phyloP scores from a whole-genome alignment of 176 grass and related monocot species.

The Carex kokanica region DNA sequence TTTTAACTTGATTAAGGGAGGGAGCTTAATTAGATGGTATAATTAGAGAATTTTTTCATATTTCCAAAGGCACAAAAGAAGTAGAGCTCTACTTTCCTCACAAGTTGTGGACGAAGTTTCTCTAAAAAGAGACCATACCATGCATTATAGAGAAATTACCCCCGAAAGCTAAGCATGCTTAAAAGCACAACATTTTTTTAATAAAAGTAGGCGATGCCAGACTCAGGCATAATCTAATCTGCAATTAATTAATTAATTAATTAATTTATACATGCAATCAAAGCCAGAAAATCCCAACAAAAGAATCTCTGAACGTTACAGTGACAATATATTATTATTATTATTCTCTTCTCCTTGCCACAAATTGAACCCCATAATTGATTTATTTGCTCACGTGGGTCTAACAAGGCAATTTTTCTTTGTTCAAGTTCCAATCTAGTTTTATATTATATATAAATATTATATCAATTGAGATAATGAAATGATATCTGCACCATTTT shows the following conservation, averaged over 20 bases:
- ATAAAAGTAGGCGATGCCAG: neutral
- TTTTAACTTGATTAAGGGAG: neutral
- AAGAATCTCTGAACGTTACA: conserved; percentile 6
- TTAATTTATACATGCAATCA: conserved; percentile 21
- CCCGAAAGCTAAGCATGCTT: conserved; percentile 31
- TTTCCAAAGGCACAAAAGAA: too few species aligned
- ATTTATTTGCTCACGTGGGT: conserved; percentile 29
- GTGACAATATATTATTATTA: conserved; percentile 22
- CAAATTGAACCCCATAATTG: conserved; percentile 11
- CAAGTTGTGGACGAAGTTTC: conserved; percentile 13
- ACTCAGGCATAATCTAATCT: conserved; percentile 13
- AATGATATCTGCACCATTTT: conserved; percentile 32
- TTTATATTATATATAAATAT: neutral
- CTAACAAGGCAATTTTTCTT: neutral
- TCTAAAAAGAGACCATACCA: neutral
- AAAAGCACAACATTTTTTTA: conserved; percentile 1
- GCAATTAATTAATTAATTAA: neutral
- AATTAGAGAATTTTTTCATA: neutral
- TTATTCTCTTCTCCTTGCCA: conserved; percentile 10
- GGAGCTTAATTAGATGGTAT: neutral
- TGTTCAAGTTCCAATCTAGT: conserved; percentile 27
- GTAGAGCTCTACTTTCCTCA: too few species aligned
- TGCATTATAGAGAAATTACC: conserved; percentile 8
- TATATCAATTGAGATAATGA: conserved; percentile 17
- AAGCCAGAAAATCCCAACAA: conserved; percentile 12